Evolutionary conservation across 176 grass and related monocot genomes (phyloP).

Genomic region (Eragrostis nindensis): DNA sequence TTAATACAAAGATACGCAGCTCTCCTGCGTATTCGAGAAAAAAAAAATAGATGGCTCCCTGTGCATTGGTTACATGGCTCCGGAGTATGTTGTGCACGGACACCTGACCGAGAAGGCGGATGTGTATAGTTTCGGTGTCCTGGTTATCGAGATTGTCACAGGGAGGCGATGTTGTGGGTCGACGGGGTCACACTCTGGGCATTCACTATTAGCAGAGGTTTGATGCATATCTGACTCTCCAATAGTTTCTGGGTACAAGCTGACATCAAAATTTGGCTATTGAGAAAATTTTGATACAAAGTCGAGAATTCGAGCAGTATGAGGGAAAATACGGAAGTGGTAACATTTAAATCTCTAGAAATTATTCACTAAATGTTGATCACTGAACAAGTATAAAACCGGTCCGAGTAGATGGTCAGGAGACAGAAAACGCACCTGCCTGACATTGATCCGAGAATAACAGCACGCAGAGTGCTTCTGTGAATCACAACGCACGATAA

Average conservation of each 20-base stretch:
- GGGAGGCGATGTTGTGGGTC: slow-evolving; percentile 23
- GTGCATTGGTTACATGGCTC: slow-evolving; percentile 44
- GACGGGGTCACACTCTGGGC: too few relatives aligned
- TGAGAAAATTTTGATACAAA: not conserved
- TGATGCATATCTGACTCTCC: not conserved
- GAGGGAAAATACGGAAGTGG: not conserved
- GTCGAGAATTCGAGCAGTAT: not conserved
- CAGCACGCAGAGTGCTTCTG: too few relatives aligned
- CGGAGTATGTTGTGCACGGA: slow-evolving; percentile 42
- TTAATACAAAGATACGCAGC: too few relatives aligned
- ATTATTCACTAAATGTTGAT: not conserved
- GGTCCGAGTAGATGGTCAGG: too few relatives aligned
- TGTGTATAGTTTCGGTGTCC: slow-evolving; percentile 51
- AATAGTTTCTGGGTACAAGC: not conserved
- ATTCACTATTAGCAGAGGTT: slow-evolving; percentile 37
- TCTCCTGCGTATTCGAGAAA: too few relatives aligned
- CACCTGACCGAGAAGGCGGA: slow-evolving; percentile 46
- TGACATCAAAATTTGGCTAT: not conserved
- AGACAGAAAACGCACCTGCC: too few relatives aligned
- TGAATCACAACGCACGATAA: too few relatives aligned
- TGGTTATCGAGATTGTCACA: slow-evolving; percentile 42
- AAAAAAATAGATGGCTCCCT: too few relatives aligned
- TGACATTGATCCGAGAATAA: too few relatives aligned
- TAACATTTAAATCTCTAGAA: not conserved
- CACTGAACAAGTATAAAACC: not conserved